These are phyloP conservation scores for Nephelium lappaceum DNA, from an alignment of 345 rosid genomes.

Conservation along the genomic window DNA sequence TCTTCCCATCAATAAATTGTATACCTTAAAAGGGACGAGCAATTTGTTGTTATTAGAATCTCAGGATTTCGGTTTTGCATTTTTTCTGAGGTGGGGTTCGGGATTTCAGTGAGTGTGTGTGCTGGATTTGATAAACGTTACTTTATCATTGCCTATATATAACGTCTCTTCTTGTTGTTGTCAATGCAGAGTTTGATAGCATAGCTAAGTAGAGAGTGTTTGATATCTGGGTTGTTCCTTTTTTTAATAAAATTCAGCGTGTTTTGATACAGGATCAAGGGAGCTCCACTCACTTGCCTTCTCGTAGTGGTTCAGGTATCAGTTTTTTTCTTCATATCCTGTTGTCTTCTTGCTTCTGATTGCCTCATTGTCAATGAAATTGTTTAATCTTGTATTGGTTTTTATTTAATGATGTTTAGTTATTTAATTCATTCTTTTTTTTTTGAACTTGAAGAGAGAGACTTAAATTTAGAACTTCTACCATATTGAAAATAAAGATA, in stretches of 20 bases:
- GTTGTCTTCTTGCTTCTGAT: neutral
- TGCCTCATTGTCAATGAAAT: neutral
- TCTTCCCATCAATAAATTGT: neutral
- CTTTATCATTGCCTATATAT: neutral
- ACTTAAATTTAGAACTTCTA: no score
- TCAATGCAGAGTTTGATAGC: neutral
- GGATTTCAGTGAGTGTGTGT: neutral
- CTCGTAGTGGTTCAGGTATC: neutral
- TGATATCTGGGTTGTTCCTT: neutral
- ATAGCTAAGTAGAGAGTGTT: neutral
- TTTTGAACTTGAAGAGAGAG: no score
- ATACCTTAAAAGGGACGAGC: neutral
- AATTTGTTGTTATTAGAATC: neutral
- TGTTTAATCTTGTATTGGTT: neutral
- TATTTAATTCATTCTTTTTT: neutral
- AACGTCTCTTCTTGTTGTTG: neutral
- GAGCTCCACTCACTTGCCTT: neutral
- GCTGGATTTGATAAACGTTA: neutral
- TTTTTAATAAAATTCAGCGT: slow-evolving; percentile 1
- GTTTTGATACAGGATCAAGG: neutral
- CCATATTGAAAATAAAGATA: no score
- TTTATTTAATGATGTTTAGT: neutral
- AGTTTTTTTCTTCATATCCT: no score
- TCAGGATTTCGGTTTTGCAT: neutral
- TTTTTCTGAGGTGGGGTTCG: neutral